Conservation (phyloP, 169 alveolate species). For the Eimeria brunetti region DNA sequence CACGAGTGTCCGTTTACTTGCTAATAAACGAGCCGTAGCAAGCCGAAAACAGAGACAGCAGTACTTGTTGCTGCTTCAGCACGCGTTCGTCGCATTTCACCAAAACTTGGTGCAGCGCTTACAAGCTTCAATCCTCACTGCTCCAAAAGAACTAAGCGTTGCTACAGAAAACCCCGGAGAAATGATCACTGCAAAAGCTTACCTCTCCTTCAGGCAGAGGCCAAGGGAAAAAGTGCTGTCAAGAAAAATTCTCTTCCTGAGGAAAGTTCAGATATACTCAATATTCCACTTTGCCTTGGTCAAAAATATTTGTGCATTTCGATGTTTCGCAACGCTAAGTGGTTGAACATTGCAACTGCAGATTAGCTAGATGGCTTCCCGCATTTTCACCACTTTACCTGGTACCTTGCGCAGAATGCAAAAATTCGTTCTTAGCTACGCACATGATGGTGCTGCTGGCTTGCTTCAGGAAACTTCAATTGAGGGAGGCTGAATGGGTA, state of each 20-base stretch:
- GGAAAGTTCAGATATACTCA: slow-evolving; percentile 22
- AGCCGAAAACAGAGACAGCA: neutral
- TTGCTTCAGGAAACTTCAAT: slow-evolving; percentile 37
- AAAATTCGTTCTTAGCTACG: neutral
- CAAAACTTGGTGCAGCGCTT: slow-evolving; percentile 44
- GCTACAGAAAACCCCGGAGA: slow-evolving; percentile 44
- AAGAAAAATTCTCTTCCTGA: slow-evolving; percentile 18
- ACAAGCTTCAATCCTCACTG: slow-evolving; percentile 9
- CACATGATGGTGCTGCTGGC: neutral
- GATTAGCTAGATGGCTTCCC: neutral
- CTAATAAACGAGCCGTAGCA: slow-evolving; percentile 23
- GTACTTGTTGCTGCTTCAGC: slow-evolving; percentile 57
- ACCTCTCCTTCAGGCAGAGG: slow-evolving; percentile 13
- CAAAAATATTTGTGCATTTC: neutral
- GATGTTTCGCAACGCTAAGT: neutral
- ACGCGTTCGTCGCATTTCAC: slow-evolving; percentile 52
- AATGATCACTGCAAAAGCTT: neutral
- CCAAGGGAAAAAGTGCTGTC: slow-evolving; percentile 23
- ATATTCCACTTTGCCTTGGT: too few species aligned
- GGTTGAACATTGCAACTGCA: neutral
- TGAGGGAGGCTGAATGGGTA: slow-evolving; percentile 53
- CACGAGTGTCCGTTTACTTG: neutral
- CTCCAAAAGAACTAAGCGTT: slow-evolving; percentile 50
- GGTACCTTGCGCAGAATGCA: neutral
- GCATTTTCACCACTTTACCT: neutral